Base-by-base conservation (phyloP, 73 alveolate genomes). In the Paramecium primaurelia region DNA sequence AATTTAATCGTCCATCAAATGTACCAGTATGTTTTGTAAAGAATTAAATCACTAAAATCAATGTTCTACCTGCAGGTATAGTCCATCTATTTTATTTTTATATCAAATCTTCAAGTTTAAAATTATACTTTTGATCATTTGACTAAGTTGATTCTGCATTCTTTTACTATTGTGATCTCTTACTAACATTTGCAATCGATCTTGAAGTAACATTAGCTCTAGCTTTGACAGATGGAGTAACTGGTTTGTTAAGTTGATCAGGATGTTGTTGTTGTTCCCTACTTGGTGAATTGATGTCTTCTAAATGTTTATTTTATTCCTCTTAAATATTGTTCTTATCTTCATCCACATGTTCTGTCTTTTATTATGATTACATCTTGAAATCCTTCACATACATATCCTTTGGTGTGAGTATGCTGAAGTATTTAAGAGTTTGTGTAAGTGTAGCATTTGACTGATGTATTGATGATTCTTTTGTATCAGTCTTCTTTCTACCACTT, bases 41-140 rank as follows among this genome's bases (percentile, higher is more conserved):
- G 96, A 98, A 98, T 86, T 98, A 95, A 9, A 98, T 95, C 22
- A 96, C 95, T 59, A 98, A 97, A 71, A 96, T 90, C 69, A 95
- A 96, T 5, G 99, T 86, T 59, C 93, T 98, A 84, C 96, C 95
- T 2, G 99, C 99, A 14, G 97, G 98, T 22, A 98, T 95, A 34
- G 97, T 97, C 99, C 99, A 98, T 93, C 99, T 97, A 16, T 98
- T 96, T 69, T 94, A 86, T 34, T 95, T 96, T 77, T 92, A 96
- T 49, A 97, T 96, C 6, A 93, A 93, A 69, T 88, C 93, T 60
- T 97, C 99, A 59, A 91, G 95, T 84, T 94, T 96, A 58, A 58
- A 94, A 49, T 92, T 93, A 49, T 89, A 97, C 38, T 92, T 93
- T 45, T 89, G 91, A n/a, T 89, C 95, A 40, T 93, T 93, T 0